Evolutionary conservation across 2,329 filamentous ascomycete genomes (phyloP), one percentile per base, ranked within the genome.

Genomic region (Monosporascus sp.): DNA sequence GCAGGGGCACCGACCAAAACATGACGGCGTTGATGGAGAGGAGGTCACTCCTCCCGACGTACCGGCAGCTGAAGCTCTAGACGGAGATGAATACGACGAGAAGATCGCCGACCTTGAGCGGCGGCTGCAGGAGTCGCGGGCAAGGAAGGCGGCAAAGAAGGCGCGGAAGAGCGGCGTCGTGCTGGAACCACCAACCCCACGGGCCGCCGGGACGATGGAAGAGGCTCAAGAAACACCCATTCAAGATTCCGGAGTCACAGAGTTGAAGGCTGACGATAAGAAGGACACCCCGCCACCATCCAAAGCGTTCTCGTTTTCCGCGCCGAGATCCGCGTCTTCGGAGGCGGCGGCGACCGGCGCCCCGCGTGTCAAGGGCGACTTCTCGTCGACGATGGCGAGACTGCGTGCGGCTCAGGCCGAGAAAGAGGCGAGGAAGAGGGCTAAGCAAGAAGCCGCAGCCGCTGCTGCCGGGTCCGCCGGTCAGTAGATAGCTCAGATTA

Each of bases 331-430:
- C 22, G 35, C 48, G 3, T 17, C 49, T 14, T 28, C 57, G 17
- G 43, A 40, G 2, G 48, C 53, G 3, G 41, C 50, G 11, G 59
- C 67, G 17, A 66, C 65, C 58, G 68, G 64, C 52, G 63, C 66
- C 11, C 68, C 67, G 1, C 52, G 68, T 58, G 50, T 63, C 60
- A 54, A 62, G 59, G 58, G 54, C 7, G 59, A 62, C 52, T 65
- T 66, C 54, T 64, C 70, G 47, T 65, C 65, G 9, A 83, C 78
- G 1, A 74, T 84, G 70, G 83, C 79, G 55, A 74, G 80, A 52
- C 59, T 85, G 41, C 78, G 79, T 58, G 81, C 77, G 52, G 80
- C 80, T 24, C 80, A 84, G 64, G 76, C 80, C 14, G 79, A 80
- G 56, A 79, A 81, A 50, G 74, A 84, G 57, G 73, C 80, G 51